Base-by-base conservation (phyloP, 129 eudicot species). In the Kitagawia praeruptora region DNA sequence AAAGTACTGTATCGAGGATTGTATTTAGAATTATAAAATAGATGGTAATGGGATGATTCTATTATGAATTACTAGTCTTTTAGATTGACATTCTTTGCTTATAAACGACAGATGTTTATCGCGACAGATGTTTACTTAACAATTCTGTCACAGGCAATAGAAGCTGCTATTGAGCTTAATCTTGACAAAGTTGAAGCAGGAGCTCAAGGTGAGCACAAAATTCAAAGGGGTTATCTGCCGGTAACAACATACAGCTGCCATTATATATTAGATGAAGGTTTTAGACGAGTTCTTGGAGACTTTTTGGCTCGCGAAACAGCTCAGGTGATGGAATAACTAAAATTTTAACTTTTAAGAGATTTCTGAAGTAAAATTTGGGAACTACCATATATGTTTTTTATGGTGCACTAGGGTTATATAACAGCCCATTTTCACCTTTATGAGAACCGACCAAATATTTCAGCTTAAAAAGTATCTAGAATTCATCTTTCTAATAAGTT, bases 181-280 rank as follows among this genome's bases (percentile, higher is more conserved):
- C 93, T 96, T n/a, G 82, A 83, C 74, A 92, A 81, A 82, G 99
- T 96, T 81, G 99, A 96, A 87, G 99, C 99, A 67, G 99, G 99
- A 86, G 99, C 99, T 79, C 99, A 96, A 81, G 98, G 98, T 13
- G 98, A 95, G 85, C 98, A 95, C 81, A 95, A 95, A 84, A 90
- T 95, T 79, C 96, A 95, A 75, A 86, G 98, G 74, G 98, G 98
- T 25, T 95, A 95, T 81, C 78, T 92, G 41, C 98, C 98, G 1
- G 97, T 88, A 67, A 79, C 93, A 63, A 95, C 98, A 66, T 92
- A 95, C 82, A 96, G 99, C 90, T 87, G 90, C 77, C 99, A 96
- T 82, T 92, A 90, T 86, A 83, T 96, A 70, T 81, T 90, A 28
- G 97, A 96, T 81, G 95, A 89, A 86, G 97, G 85, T 75, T 96